A percentile compares a stretch with the other conserved stretches of the same genome.
Conservation (phyloP, 2,329 filamentous ascomycete genomes). For the Phyllosticta paracitricarpa region DNA sequence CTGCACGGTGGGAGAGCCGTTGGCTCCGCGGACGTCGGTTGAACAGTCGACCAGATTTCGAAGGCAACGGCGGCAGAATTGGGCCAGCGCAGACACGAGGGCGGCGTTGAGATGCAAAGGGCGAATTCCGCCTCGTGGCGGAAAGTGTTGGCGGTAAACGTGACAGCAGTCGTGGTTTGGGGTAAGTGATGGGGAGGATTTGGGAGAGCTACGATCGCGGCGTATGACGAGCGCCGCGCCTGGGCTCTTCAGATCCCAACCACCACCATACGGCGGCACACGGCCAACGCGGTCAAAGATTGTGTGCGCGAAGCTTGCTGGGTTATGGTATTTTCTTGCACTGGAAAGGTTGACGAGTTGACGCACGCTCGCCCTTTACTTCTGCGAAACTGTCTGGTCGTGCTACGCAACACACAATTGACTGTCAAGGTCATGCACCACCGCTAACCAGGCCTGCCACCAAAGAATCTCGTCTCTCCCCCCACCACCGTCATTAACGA, state of each 20-base stretch:
- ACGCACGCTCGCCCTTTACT: background rate
- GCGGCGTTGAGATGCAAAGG: background rate
- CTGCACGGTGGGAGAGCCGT: background rate
- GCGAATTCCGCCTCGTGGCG: slow-evolving; percentile 3
- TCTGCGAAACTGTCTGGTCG: background rate
- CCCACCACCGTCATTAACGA: background rate
- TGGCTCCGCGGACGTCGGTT: background rate
- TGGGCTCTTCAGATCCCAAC: background rate
- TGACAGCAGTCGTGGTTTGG: background rate
- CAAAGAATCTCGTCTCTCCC: background rate
- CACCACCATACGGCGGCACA: background rate
- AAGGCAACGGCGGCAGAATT: background rate
- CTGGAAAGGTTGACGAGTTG: background rate
- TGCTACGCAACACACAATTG: background rate
- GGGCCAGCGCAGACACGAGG: background rate
- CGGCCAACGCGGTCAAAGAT: background rate
- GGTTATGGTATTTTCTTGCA: background rate
- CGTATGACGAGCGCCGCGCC: slow-evolving; percentile 2
- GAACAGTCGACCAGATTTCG: background rate
- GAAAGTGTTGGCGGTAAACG: background rate
- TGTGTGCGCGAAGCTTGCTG: background rate
- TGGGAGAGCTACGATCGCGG: slow-evolving; percentile 6
- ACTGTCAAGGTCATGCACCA: background rate
- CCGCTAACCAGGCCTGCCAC: background rate
- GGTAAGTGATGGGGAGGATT: slow-evolving; percentile 2